Evolutionary conservation across 768 basidiomycete genomes (phyloP), one percentile per base, ranked within the genome.

Genomic region (Tricholoma flavovirens): DNA sequence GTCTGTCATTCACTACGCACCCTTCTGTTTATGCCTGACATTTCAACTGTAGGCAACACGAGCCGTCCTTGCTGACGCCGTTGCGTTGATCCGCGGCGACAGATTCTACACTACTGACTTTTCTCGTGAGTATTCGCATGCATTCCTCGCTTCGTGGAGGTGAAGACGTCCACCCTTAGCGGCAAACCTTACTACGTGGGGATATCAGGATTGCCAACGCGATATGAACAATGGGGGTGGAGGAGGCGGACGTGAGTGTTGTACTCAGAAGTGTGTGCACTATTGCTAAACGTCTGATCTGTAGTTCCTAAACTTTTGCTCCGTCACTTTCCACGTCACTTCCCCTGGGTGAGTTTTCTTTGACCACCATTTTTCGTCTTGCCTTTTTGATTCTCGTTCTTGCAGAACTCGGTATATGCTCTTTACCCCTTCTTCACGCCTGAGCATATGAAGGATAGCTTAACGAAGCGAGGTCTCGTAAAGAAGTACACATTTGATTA

Each of bases 21-120:
- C 15, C 30, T 12, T 2, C 11, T 5, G 46, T 35, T 26, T 19
- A 24, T 4, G 30, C 10, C 29, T 32, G 19, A 45, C 19, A 14
- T 17, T 15, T 12, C 1, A 26, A 26, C 24, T 29, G 3, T 46
- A 76, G 75, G 76, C 75, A 51, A 75, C 77, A 45, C 68, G 79
- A 21, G 78, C 76, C 7, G 74, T 82, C 26, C 73, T 83, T 3
- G 77, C 75, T 8, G 81, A 83, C 58, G 80, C 81, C 11, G 76
- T 80, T 30, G 71, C 76, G 7, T 67, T 83, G 49, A 71, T 79
- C 53, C 75, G 80, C 40, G 80, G 81, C 0, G 80, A 83, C 60
- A 62, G 80, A 50, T 82, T 77, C 66, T 76, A 73, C 58, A 82
- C 80, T 6, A 76, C 71, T 11, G 76, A 79, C 61, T 79, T 77